These are phyloP conservation scores for Penicillium odoratum DNA, from an alignment of 495 filamentous ascomycete species.

Conservation along the genomic window DNA sequence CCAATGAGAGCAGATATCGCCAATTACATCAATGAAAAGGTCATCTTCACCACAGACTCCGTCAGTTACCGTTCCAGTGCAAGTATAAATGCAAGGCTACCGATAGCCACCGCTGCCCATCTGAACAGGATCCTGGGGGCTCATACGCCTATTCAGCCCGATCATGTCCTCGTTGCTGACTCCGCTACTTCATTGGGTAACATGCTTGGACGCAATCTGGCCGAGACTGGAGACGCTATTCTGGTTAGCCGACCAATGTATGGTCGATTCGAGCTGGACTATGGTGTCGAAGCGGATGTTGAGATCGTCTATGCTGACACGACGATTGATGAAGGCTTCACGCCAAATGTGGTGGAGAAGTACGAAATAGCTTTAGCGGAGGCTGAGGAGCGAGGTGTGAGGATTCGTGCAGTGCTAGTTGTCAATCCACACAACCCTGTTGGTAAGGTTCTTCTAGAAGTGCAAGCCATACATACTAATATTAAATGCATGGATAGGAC, in stretches of 20 bases:
- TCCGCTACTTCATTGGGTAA: slow-evolving; percentile 36
- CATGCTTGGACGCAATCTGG: slow-evolving; percentile 43
- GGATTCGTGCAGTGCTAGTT: slow-evolving; percentile 25
- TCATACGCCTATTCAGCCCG: slow-evolving; percentile 29
- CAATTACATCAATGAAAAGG: slow-evolving; percentile 36
- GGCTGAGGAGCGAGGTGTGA: slow-evolving; percentile 19
- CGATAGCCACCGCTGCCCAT: slow-evolving; percentile 33
- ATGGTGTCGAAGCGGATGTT: slow-evolving; percentile 36
- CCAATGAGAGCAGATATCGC: slow-evolving; percentile 32
- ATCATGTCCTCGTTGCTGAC: slow-evolving; percentile 37
- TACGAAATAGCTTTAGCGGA: slow-evolving; percentile 31
- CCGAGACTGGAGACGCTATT: slow-evolving; percentile 45
- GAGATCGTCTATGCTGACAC: slow-evolving; percentile 40
- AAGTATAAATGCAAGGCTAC: slow-evolving; percentile 28
- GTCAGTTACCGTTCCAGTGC: slow-evolving; percentile 35
- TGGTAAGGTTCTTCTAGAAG: slow-evolving; percentile 20
- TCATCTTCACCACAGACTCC: slow-evolving; percentile 28
- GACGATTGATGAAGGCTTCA: slow-evolving; percentile 29
- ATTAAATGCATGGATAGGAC: slow-evolving; percentile 24
- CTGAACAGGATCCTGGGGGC: slow-evolving; percentile 41
- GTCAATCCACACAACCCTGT: slow-evolving; percentile 50
- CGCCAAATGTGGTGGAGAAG: slow-evolving; percentile 26
- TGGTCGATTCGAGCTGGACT: slow-evolving; percentile 42
- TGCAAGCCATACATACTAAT: neutral
- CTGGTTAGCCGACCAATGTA: slow-evolving; percentile 44